phyloP scores from a whole-genome alignment of 2,329 filamentous ascomycete species.

The Torrubiella hemipterigena region DNA sequence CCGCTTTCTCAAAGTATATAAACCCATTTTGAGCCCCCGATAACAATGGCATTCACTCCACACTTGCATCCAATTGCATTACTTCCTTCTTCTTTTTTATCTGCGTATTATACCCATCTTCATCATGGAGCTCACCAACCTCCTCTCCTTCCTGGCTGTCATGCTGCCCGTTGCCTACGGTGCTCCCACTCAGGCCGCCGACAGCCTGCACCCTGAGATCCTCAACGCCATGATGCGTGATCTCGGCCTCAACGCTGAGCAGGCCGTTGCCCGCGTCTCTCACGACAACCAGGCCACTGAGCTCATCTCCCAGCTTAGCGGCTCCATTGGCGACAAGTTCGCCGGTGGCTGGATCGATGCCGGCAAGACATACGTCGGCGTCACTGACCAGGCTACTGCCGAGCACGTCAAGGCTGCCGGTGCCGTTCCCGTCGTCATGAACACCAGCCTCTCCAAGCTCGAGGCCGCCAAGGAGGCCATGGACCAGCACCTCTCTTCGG shows the following conservation, averaged over 20 bases:
- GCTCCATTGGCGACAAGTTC: slow-evolving; percentile 5
- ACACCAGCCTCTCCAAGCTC: slow-evolving; percentile 6
- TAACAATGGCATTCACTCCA: background rate
- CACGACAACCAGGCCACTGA: slow-evolving; percentile 1
- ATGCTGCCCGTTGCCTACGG: slow-evolving; percentile 5
- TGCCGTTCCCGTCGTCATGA: slow-evolving; percentile 1
- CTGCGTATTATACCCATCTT: background rate
- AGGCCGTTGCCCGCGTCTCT: slow-evolving; percentile 6
- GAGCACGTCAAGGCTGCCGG: slow-evolving; percentile 4
- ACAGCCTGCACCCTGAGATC: slow-evolving; percentile 3
- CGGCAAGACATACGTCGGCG: slow-evolving; percentile 3
- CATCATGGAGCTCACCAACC: slow-evolving; percentile 5
- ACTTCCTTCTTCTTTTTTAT: background rate
- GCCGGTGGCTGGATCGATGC: slow-evolving; percentile 5
- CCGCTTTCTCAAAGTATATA: slow-evolving; percentile 1
- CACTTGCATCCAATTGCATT: background rate
- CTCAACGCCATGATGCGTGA: slow-evolving; percentile 7
- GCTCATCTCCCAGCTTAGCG: slow-evolving; percentile 4
- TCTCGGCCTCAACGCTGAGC: slow-evolving; percentile 5
- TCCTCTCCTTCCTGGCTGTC: slow-evolving; percentile 3
- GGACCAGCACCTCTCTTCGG: background rate
- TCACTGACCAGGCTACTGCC: slow-evolving; percentile 3
- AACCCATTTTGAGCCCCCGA: background rate
- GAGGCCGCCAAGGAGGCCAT: slow-evolving; percentile 4
- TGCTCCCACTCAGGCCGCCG: slow-evolving; percentile 2